Evolutionary conservation across 2,329 filamentous ascomycete species (phyloP).

Genomic region (Metarhizium humberi): DNA sequence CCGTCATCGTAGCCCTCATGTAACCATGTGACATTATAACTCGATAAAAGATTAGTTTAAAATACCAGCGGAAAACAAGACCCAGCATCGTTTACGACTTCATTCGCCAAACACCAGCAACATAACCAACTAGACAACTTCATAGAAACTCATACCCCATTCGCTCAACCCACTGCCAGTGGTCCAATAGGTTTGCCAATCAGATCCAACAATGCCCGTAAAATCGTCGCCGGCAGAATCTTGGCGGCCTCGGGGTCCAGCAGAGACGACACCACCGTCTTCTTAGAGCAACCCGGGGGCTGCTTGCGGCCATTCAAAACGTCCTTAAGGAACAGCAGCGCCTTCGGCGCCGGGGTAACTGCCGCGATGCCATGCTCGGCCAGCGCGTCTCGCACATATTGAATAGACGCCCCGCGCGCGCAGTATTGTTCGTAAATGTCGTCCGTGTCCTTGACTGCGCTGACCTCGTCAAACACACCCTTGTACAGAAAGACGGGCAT

Average conservation of each 20-base stretch:
- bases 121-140: too few species aligned
- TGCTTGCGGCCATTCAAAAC: not conserved
- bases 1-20: too few species aligned
- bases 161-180: too few species aligned
- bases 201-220: not conserved
- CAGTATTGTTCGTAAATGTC: constrained; percentile 3
- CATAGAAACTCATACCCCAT: too few species aligned
- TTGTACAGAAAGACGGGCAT: constrained; percentile 4
- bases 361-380: not conserved
- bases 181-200: constrained; percentile 2
- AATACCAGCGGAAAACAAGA: too few species aligned
- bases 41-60: too few species aligned
- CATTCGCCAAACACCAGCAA: too few species aligned
- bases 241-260: not conserved
- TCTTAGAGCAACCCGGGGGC: not conserved
- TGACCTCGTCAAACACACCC: not conserved
- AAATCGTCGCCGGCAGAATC: not conserved
- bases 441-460: not conserved
- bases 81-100: too few species aligned
- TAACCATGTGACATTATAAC: too few species aligned
- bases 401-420: not conserved
- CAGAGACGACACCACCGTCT: not conserved
- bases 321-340: not conserved
- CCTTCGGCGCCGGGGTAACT: not conserved
- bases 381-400: constrained; percentile 2